Evolutionary conservation across 2,329 filamentous ascomycete species (phyloP).

Genomic region (Botryotinia calthae): DNA sequence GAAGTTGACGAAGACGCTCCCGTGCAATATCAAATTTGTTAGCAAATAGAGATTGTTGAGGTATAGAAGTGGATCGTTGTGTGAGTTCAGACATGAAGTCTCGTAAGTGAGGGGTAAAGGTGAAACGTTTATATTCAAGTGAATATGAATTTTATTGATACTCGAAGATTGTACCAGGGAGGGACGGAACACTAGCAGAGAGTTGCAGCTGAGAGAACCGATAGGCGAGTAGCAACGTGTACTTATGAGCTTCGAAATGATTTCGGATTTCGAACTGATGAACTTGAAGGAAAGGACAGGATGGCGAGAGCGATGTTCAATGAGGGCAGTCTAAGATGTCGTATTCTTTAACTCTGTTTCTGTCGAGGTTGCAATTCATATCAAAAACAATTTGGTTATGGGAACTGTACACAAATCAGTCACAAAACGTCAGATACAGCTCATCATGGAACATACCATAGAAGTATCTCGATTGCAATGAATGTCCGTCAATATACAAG

Average conservation of each 20-base stretch:
- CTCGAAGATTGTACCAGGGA: not conserved
- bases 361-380: not conserved
- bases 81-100: slow-evolving; percentile 20
- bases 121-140: slow-evolving; percentile 15
- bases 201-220: not conserved
- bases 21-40: slow-evolving; percentile 24
- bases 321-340: not conserved
- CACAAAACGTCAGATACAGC: not conserved
- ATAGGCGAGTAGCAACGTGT: not conserved
- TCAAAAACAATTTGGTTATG: not conserved
- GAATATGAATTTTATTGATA: not conserved
- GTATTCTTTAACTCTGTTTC: not conserved
- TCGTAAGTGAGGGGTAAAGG: not conserved
- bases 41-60: slow-evolving; percentile 22
- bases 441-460: not conserved
- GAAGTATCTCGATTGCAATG: not conserved
- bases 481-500: not conserved
- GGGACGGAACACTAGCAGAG: not conserved
- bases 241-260: not conserved
- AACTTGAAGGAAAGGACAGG: not conserved
- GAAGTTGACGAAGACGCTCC: slow-evolving; percentile 28
- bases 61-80: slow-evolving; percentile 22
- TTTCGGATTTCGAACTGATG: no score
- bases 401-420: not conserved
- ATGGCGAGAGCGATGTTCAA: not conserved